Base-by-base conservation (phyloP, 805 yeast species). In the Torulaspora franciscae region DNA sequence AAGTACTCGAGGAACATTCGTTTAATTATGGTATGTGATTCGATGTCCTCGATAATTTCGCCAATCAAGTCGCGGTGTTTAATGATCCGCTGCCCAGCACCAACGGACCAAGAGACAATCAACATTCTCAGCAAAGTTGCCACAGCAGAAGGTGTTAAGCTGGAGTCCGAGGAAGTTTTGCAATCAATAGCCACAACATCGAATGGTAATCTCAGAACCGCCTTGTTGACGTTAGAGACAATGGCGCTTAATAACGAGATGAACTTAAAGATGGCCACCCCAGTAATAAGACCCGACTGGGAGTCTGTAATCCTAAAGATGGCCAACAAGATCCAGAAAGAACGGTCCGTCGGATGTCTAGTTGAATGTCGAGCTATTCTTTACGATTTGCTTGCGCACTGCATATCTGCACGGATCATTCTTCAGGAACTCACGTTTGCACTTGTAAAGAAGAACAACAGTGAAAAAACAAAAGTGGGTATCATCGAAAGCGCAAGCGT, bases 51-150 rank as follows among this genome's bases (percentile, higher is more conserved):
- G 52, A 90, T 93, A 47, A 91, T 93, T 48, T 82, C 88, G 2
- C 99, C 99, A 8, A 93, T 93, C 51, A 84, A 86, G 58, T 90
- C 97, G 19, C 83, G 99, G 68, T 89, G 97, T 7, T 68, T 93
- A 42, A 72, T 91, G 47, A 76, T 93, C n/a, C 76, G 98, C 48
- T 80, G 89, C 2, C 84, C 96, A 1, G 83, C 96, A 3, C 98
- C 99, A 0, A 58, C 77, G 0, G 58, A 60, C 1, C 66, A 66
- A 0, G 95, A 88, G 33, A 76, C 83, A n/a, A 58, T 72, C 1
- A 50, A 48, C 0, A 81, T 86, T 0, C 69, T 93, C 49, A 56
- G 61, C 7, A 64, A 68, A 6, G 78, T 93, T 2, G 77, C 84
- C 2, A 56, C 59, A 7, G 75, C 73, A 43, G 96, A 91, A 64